These are phyloP conservation scores for Boletus subparvulus DNA, from an alignment of 768 basidiomycete species.

Conservation along the genomic window DNA sequence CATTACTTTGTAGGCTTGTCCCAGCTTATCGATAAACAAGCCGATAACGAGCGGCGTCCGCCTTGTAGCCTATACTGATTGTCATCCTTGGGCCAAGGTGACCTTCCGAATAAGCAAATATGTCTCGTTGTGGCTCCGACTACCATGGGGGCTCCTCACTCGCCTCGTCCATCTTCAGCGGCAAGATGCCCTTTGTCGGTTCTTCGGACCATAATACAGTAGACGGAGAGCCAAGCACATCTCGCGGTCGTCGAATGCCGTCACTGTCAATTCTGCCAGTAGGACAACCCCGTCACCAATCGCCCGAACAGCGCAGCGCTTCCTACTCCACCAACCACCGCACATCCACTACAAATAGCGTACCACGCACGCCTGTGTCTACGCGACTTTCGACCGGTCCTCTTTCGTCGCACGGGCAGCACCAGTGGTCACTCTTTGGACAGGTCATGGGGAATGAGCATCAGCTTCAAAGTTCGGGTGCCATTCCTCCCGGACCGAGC, in stretches of 20 bases:
- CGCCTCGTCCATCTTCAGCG: slow-evolving; percentile 51
- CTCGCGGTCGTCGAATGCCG: slow-evolving; percentile 15
- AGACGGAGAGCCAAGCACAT: slow-evolving; percentile 13
- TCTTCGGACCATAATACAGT: slow-evolving; percentile 26
- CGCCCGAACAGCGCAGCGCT: slow-evolving; percentile 8
- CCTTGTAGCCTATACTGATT: background rate
- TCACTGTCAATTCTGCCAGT: slow-evolving; percentile 10
- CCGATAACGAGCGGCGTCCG: background rate
- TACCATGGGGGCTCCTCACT: slow-evolving; percentile 89
- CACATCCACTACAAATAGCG: slow-evolving; percentile 8
- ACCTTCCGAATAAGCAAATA: background rate
- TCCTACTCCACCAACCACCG: slow-evolving; percentile 3
- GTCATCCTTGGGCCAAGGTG: background rate
- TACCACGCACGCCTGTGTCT: slow-evolving; percentile 16
- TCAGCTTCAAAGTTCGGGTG: slow-evolving; percentile 29
- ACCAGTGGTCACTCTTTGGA: slow-evolving; percentile 64
- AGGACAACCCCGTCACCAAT: background rate
- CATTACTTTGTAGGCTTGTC: background rate
- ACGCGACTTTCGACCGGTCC: slow-evolving; percentile 4
- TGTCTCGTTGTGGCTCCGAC: slow-evolving; percentile 54
- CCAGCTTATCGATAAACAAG: slow-evolving; percentile 1
- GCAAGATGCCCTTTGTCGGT: slow-evolving; percentile 18
- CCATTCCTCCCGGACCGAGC: slow-evolving; percentile 1
- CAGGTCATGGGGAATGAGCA: slow-evolving; percentile 72
- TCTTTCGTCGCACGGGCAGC: slow-evolving; percentile 25